phyloP scores from a whole-genome alignment of 371 early-diverging fungal genomes.

The Mycotypha africana region DNA sequence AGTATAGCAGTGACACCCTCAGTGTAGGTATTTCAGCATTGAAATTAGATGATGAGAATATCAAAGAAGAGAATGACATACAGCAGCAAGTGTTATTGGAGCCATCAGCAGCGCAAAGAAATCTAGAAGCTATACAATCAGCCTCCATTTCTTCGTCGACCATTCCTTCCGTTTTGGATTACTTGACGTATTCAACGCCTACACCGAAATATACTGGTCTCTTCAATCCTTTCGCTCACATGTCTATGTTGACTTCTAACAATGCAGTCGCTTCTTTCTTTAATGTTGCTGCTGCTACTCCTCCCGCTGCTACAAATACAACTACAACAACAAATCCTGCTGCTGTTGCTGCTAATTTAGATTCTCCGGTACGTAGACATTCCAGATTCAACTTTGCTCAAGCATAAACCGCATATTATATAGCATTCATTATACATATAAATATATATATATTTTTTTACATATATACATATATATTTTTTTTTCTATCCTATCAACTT shows the following conservation, averaged over 20 bases:
- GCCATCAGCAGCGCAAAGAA: conserved; percentile 8
- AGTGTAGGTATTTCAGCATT: conserved; percentile 32
- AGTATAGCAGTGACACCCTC: conserved; percentile 16
- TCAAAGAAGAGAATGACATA: not conserved
- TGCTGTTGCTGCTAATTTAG: too few relatives aligned
- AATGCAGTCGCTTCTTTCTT: too few relatives aligned
- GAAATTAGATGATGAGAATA: conserved; percentile 4
- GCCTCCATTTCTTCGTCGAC: conserved; percentile 1
- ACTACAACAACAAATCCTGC: too few relatives aligned
- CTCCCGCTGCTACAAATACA: too few relatives aligned
- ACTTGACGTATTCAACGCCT: conserved; percentile 19
- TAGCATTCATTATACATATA: not conserved
- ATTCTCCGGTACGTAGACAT: conserved; percentile 35
- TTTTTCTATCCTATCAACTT: too few relatives aligned
- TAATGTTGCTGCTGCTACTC: conserved; percentile 17
- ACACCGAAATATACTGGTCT: conserved; percentile 28
- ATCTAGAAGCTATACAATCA: conserved; percentile 8
- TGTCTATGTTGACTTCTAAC: not conserved
- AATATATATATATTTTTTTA: not conserved
- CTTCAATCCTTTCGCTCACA: conserved; percentile 40
- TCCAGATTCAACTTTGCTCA: conserved; percentile 49
- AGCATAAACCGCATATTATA: conserved; percentile 12
- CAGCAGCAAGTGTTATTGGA: not conserved
- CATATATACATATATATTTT: too few relatives aligned
- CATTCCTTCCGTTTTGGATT: conserved; percentile 5